Base-by-base conservation (phyloP, 2,329 filamentous ascomycete species). In the Gliomastix tumulicola region DNA sequence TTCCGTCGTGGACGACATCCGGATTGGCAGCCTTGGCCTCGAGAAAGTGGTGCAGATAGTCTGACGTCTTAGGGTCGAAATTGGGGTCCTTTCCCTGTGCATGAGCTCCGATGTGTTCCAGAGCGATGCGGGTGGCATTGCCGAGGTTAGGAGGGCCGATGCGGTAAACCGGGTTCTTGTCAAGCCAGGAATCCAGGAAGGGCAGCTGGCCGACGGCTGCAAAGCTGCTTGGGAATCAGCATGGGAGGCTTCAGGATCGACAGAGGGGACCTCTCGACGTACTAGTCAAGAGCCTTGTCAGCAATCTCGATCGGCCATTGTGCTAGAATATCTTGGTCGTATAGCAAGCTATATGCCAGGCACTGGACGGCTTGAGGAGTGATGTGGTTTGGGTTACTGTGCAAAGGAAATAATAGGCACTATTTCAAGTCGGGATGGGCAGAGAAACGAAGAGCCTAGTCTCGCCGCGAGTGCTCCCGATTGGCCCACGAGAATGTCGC, bases 11-110 rank as follows among this genome's bases (percentile, higher is more conserved):
- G 3, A 65, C 56, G 3, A 57, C 40, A 3, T 60, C 54, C 1
- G 62, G 57, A 35, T 59, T 39, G 2, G 46, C 45, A 12, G 49
- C 36, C 39, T 57, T 57, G 3, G 58, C 48, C 20, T 62, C 53
- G 8, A 63, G 46, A 30, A 59, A 62, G 36, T 51, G 51, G 21
- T 59, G 49, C 3, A 62, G 45, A 8, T 57, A 62, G 41, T 62
- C 57, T 8, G 37, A 30, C 34, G 17, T 21, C 13, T 20, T 21
- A 9, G 32, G 31, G 22, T 39, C 18, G 22, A 25, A 45, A 30
- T 46, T 43, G 30, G 30, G 4, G n/a, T 48, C 44, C 32, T 48
- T 47, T 12, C 44, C 46, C 35, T 46, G 41, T 6, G 44, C 34
- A 3, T 45, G 46, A 13, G 41, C 32, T 8, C 41, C 38, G 5